Conservation (phyloP, 257 asterid species). For the Asclepias syriaca region DNA sequence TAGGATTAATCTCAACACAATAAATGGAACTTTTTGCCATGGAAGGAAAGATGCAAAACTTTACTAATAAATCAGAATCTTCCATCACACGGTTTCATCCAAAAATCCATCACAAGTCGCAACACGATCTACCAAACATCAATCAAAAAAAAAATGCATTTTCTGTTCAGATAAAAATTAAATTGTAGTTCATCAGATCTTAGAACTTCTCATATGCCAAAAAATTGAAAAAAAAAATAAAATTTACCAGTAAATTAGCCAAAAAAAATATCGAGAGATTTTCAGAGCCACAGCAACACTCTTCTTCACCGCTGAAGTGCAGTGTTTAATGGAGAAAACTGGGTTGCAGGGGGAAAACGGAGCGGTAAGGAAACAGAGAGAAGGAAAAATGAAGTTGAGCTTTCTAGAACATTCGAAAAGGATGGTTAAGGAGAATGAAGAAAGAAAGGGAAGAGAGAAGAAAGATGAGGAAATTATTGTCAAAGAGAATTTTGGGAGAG, state of each 20-base stretch:
- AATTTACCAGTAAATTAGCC: background rate
- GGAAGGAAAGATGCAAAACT: no score
- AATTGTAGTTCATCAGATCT: background rate
- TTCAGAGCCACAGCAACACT: background rate
- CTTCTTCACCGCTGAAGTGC: background rate
- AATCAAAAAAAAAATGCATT: background rate
- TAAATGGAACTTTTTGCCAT: background rate
- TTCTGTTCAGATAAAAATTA: no score
- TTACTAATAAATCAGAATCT: background rate
- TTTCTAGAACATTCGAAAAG: conserved; percentile 31
- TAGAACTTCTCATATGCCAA: background rate
- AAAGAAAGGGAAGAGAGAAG: no score
- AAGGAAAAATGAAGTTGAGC: background rate
- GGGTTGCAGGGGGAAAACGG: background rate
- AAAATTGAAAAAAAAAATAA: background rate
- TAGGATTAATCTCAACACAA: background rate
- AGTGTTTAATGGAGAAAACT: background rate
- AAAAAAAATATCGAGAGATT: background rate
- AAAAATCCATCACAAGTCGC: background rate
- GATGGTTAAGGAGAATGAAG: background rate
- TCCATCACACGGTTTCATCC: background rate
- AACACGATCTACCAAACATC: background rate
- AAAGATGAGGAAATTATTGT: background rate
- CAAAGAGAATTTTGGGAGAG: background rate
- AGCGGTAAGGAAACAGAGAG: no score